Base-by-base conservation (phyloP, 768 basidiomycete species). In the Omphalotus guepiniiformis region DNA sequence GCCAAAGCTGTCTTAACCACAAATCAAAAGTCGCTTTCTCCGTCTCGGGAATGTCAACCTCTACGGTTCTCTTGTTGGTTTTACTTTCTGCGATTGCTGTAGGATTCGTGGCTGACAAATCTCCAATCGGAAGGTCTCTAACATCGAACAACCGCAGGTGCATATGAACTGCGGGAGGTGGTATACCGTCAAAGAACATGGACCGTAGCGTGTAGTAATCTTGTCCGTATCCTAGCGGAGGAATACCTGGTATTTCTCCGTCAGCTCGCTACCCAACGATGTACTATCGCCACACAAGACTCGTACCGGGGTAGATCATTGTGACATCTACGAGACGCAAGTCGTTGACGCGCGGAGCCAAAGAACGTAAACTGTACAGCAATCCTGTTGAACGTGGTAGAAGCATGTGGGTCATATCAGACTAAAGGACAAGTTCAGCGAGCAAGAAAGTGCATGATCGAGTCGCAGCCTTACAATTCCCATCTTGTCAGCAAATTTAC, bases 321-420 rank as follows among this genome's bases (percentile, higher is more conserved):
- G 96, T 98, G 37, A 96, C 71, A 61, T 98, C 96, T n/a, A 98
- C 70, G 11, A 99, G 63, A 54, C 83, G 79, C 49, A 99, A 70
- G 45, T 76, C 75, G 22, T 85, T 85, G 19, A 94, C 76, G 49
- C 85, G 79, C 18, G 92, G 83, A 13, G 82, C 74, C 9, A 97
- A 76, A 0, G 91, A 83, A 23, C 89, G 81, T 38, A 98, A 71
- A 55, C 83, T 87, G 61, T 88, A 89, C 49, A 87, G 83, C 49
- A 97, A 70, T 2, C 96, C 96, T 1, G 91, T 94, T 35, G 96
- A 93, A 46, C 94, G 82, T 4, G 96, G 96, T 39, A 97, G 79
- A 9, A 99, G 75, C n/a, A 79, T 63, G 61, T 97, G 81, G 41
- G 63, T 69, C 69, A 93, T 78, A 63, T 97, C 92, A 28, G 78